A percentile compares a stretch with the other conserved stretches of the same genome.
Evolutionary conservation across 441 rosid genomes (phyloP).

Genomic region (Aleurites moluccanus): DNA sequence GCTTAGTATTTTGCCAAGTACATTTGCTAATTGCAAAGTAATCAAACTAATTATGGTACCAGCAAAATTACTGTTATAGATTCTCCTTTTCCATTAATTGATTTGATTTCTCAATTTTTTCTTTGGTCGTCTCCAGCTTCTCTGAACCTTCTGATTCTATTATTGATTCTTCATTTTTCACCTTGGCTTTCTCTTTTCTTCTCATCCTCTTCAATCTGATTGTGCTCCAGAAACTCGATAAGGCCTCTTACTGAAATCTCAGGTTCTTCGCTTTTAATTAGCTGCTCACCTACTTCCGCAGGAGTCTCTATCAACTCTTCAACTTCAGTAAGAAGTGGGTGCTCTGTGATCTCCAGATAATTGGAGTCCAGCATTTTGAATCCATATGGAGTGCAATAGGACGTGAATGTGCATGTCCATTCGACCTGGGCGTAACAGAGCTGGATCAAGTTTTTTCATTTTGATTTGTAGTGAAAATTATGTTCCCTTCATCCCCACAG

Average conservation of each 20-base stretch:
- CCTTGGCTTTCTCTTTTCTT: background rate
- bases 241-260: slow-evolving; percentile 28
- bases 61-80: too few relatives aligned
- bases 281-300: slow-evolving; percentile 41
- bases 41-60: too few relatives aligned
- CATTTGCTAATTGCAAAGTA: too few relatives aligned
- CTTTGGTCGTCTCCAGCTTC: background rate
- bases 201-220: slow-evolving; percentile 8
- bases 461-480: slow-evolving; percentile 41
- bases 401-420: slow-evolving; percentile 42
- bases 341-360: slow-evolving; percentile 23
- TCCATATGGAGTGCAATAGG: slow-evolving; percentile 35
- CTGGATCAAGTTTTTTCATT: slow-evolving; percentile 42
- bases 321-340: slow-evolving; percentile 11
- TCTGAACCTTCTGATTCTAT: background rate
- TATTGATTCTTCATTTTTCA: background rate
- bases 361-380: slow-evolving; percentile 36
- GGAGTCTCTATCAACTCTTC: slow-evolving; percentile 38
- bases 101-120: background rate
- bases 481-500: slow-evolving; percentile 44
- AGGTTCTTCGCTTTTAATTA: slow-evolving; percentile 34
- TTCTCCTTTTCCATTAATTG: background rate
- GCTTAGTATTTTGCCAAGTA: too few relatives aligned
- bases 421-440: slow-evolving; percentile 36
- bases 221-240: slow-evolving; percentile 30